These are phyloP conservation scores for Clarireedia hainanense DNA, from an alignment of 2,329 filamentous ascomycete species.

Conservation along the genomic window DNA sequence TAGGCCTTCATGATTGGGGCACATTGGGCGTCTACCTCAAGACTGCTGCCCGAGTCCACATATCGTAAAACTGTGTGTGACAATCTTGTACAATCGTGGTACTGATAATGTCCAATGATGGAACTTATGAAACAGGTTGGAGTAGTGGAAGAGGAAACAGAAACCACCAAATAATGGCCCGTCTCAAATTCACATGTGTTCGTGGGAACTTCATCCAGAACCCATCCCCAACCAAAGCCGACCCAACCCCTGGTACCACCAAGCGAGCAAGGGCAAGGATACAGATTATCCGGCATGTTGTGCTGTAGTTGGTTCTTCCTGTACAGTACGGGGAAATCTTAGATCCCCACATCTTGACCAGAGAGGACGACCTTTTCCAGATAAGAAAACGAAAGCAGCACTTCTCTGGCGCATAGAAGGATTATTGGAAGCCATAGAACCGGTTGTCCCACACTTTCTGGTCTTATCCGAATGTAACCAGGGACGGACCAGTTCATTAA, in stretches of 20 bases:
- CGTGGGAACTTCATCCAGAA: neutral
- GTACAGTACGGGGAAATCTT: neutral
- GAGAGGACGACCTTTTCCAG: neutral
- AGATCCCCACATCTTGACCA: constrained; percentile 2
- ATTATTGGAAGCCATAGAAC: neutral
- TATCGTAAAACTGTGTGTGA: neutral
- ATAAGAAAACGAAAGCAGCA: too few relatives aligned
- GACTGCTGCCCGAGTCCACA: neutral
- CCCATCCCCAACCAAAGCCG: neutral
- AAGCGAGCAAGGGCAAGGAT: constrained; percentile 1
- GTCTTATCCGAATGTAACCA: neutral
- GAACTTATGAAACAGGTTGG: neutral
- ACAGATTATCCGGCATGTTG: neutral
- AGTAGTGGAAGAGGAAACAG: neutral
- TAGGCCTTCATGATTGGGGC: neutral
- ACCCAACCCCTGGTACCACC: neutral
- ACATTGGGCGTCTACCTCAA: neutral
- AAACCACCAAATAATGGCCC: neutral
- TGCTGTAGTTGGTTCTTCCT: neutral
- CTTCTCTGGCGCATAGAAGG: neutral
- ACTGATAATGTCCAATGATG: too few relatives aligned
- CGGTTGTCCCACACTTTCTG: neutral
- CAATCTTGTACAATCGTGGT: too few relatives aligned
- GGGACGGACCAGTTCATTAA: neutral
- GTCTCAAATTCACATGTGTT: neutral